Conservation (phyloP, 371 early-diverging fungal genomes). For the Zychaea mexicana region DNA sequence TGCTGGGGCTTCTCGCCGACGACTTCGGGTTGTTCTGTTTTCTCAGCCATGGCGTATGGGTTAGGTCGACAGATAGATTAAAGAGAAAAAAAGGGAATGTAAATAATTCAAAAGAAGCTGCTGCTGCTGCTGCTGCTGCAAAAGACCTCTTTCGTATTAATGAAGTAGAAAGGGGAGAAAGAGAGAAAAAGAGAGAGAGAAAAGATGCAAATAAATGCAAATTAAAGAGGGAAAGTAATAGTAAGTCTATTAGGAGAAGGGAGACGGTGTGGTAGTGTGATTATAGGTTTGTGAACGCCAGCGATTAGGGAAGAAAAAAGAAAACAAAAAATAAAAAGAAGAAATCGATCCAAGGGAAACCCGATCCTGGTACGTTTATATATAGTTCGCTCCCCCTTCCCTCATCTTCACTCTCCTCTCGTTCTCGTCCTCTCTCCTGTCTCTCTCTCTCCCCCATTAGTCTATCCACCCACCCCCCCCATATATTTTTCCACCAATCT, state of each 20-base stretch:
- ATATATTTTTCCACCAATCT: not conserved
- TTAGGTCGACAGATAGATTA: not conserved
- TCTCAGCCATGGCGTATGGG: constrained; percentile 21
- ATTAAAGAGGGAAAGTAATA: not conserved
- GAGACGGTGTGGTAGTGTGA: not conserved
- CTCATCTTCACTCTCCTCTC: too few relatives aligned
- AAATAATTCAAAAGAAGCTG: not conserved
- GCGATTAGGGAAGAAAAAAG: not conserved
- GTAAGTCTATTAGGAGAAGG: not conserved
- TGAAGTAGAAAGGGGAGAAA: not conserved
- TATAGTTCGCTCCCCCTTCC: too few relatives aligned
- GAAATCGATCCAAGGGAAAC: constrained; percentile 3
- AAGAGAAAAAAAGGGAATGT: not conserved
- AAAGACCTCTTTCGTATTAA: not conserved
- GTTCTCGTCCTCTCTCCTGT: too few relatives aligned
- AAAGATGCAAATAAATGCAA: constrained; percentile 8
- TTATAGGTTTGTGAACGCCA: not conserved
- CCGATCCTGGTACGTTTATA: constrained; percentile 6
- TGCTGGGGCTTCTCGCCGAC: constrained; percentile 8
- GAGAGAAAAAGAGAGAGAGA: not conserved
- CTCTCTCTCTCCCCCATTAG: too few relatives aligned
- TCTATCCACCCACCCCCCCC: too few relatives aligned
- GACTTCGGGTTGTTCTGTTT: constrained; percentile 10
- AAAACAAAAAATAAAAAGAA: constrained; percentile 1
- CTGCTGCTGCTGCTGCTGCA: too few relatives aligned